Evolutionary conservation across 352 stramenopile species (phyloP), one percentile per base, ranked within the genome.

Genomic region (Pythium dissotocum): DNA sequence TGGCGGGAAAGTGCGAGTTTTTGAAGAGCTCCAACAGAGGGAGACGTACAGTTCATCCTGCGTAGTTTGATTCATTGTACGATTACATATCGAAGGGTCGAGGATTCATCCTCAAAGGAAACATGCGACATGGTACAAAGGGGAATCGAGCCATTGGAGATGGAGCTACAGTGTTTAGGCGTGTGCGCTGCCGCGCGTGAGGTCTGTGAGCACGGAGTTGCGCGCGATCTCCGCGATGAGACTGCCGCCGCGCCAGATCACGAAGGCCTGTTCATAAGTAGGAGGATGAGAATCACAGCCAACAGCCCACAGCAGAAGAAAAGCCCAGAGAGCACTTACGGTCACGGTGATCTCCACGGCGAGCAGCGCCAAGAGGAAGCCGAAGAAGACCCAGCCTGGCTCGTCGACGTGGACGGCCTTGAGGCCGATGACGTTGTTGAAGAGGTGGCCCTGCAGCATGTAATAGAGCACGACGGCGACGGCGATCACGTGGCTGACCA

Each of bases 191-290:
- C 77, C 77, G 54, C 79, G 77, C 33, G 65, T 73, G 63, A 71
- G 65, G 14, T 74, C 67, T 18, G 77, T 44, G 64, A 88, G 85
- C 58, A 88, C 86, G 16, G 85, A 83, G 70, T 93, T 90, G 35
- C 84, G 80, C n/a, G 74, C 67, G 61, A 93, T 77, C 75, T 93
- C 84, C n/a, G 80, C 77, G 62, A 81, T 82, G n/a, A 93, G 70
- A 30, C 82, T 85, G 65, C 81, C 68, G 44, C 70, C 76, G 32
- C 79, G 72, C 71, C 82, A 75, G 55, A 90, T 84, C 35, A 70
- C 69, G 42, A 87, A 87, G 3, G 70, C 73, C 80, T 93, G 52
- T 14, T 46, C 4, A 61, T 24, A 67, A 51, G 32, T 3, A 28
- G 44, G 16, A 28, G 44, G 18, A 58, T 60, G 58, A 28, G 35